These are phyloP conservation scores for Coemansia sp. DNA, from an alignment of 192 early-diverging fungal species.

Conservation along the genomic window DNA sequence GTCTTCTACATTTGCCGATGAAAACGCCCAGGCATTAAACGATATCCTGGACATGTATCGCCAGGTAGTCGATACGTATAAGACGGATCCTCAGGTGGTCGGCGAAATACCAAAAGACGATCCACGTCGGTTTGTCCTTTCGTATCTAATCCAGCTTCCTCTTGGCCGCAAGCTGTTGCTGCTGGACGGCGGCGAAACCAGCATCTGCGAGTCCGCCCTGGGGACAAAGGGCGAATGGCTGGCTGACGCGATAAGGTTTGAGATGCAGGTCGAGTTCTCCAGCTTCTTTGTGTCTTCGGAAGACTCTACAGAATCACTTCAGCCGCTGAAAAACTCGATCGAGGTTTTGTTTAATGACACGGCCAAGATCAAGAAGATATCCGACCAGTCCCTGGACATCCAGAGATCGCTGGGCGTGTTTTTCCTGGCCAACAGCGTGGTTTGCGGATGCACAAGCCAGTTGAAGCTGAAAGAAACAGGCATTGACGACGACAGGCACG, in stretches of 20 bases:
- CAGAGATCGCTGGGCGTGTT: constrained; percentile 26
- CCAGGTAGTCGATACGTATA: constrained; percentile 5
- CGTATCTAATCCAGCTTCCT: constrained; percentile 33
- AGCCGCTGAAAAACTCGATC: constrained; percentile 25
- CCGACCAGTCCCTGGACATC: constrained; percentile 34
- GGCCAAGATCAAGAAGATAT: constrained; percentile 17
- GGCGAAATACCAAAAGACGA: constrained; percentile 13
- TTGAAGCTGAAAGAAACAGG: not conserved
- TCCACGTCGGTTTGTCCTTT: constrained; percentile 35
- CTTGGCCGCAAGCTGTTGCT: not conserved
- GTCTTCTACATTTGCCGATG: constrained; percentile 11
- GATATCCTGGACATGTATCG: constrained; percentile 24
- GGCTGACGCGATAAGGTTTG: constrained; percentile 26
- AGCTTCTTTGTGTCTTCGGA: constrained; percentile 20
- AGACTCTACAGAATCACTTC: constrained; percentile 1
- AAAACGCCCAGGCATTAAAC: constrained; percentile 18
- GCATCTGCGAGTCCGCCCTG: not conserved
- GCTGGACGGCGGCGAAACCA: not conserved
- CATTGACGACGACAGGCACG: not conserved
- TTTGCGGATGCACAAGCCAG: not conserved
- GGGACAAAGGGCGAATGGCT: constrained; percentile 21
- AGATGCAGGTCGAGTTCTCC: constrained; percentile 44
- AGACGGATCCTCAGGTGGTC: not conserved
- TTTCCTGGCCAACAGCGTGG: constrained; percentile 16
- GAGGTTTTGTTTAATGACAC: constrained; percentile 33